Evolutionary conservation across 495 filamentous ascomycete genomes (phyloP).

Genomic region (Lindgomyces ingoldianus): DNA sequence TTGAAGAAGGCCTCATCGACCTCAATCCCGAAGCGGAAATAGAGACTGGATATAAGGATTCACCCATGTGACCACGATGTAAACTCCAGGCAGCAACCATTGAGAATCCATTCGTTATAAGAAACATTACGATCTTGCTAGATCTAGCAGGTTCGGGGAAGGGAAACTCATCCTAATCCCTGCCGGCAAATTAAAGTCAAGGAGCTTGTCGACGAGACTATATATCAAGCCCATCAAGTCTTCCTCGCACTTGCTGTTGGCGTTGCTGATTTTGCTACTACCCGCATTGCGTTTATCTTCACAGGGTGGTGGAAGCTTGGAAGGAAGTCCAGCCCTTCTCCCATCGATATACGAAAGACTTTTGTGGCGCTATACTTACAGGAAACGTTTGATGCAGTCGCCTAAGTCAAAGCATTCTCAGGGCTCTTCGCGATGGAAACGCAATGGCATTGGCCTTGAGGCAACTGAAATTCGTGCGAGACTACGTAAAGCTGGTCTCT

Average conservation of each 20-base stretch:
- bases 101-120: neutral
- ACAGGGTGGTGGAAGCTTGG: slow-evolving; percentile 33
- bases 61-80: neutral
- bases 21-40: neutral
- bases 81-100: neutral
- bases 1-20: neutral
- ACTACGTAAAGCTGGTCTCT: no score
- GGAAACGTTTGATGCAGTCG: slow-evolving; percentile 18
- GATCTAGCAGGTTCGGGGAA: neutral
- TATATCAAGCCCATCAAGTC: neutral
- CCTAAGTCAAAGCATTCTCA: no score
- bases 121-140: neutral
- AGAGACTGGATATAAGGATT: neutral
- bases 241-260: slow-evolving; percentile 12
- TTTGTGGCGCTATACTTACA: slow-evolving; percentile 31
- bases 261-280: slow-evolving; percentile 15
- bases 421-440: no score
- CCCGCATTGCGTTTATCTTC: slow-evolving; percentile 23
- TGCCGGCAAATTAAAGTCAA: no score
- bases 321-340: slow-evolving; percentile 20
- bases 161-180: no score
- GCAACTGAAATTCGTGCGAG: no score
- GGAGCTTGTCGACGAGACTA: no score
- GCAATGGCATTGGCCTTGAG: no score
- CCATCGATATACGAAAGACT: slow-evolving; percentile 36